Evolutionary conservation across 1,284 basidiomycete genomes (phyloP).

Genomic region (Trichosporon sp.): DNA sequence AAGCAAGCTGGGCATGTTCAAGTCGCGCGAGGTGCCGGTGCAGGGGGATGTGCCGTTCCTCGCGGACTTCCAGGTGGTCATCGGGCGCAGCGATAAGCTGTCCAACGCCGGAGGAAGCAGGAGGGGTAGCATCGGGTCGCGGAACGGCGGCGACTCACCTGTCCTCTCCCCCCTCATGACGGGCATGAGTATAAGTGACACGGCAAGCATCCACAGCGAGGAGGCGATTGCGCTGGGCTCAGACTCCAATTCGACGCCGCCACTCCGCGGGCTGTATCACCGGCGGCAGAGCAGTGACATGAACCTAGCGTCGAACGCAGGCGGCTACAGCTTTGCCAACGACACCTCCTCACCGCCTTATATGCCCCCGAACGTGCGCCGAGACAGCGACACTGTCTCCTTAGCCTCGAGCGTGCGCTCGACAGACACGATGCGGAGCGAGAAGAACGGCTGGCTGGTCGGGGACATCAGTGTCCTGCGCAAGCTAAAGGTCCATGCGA

Average conservation of each 20-base stretch:
- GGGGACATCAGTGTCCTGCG: constrained; percentile 36
- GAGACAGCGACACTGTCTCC: constrained; percentile 10
- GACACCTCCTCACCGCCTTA: not conserved
- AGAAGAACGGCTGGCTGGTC: constrained; percentile 38
- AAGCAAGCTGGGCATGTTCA: constrained; percentile 11
- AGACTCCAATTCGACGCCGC: not conserved
- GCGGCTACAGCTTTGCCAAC: not conserved
- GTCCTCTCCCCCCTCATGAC: not conserved
- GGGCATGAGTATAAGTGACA: not conserved
- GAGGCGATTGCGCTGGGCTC: constrained; percentile 12
- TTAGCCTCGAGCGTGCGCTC: constrained; percentile 11
- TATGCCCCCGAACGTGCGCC: constrained; percentile 2
- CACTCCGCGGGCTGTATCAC: constrained; percentile 14
- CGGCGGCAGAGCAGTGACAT: constrained; percentile 14
- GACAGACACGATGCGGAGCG: constrained; percentile 12
- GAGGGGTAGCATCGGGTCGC: constrained; percentile 9
- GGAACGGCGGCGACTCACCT: not conserved
- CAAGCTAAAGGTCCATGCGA: constrained; percentile 39
- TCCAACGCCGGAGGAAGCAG: constrained; percentile 2
- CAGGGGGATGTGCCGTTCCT: constrained; percentile 27
- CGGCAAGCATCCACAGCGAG: constrained; percentile 1
- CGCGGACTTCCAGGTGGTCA: constrained; percentile 34
- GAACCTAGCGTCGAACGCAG: not conserved
- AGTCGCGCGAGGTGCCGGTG: constrained; percentile 8
- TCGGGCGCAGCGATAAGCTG: constrained; percentile 33